phyloP scores from a whole-genome alignment of 225 moss, liverwort and hornwort species.

The Pseudisothecium myosuroides region DNA sequence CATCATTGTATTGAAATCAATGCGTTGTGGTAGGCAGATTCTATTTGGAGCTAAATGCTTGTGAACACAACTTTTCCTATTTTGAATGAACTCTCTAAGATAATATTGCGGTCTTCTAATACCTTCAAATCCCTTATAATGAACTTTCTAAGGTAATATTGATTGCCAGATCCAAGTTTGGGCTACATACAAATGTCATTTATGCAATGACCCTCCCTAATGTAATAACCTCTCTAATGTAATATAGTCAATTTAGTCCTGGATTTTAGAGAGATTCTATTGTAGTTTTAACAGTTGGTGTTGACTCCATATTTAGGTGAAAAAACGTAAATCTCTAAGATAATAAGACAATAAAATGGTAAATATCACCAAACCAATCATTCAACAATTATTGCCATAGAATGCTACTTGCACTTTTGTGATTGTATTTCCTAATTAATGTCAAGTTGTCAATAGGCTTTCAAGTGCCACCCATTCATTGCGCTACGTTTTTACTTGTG shows the following conservation, averaged over 20 bases:
- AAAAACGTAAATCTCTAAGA: neutral
- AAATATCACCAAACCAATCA: neutral
- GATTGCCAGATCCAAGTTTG: rapidly evolving
- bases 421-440: neutral
- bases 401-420: neutral
- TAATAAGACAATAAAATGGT: rapidly evolving
- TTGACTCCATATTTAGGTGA: neutral
- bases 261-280: too few species aligned
- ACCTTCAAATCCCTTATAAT: too few species aligned
- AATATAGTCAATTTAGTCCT: too few species aligned
- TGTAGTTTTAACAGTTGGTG: neutral
- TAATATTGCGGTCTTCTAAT: too few species aligned
- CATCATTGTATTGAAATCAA: neutral
- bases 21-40: neutral
- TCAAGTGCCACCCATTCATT: neutral
- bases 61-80: neutral
- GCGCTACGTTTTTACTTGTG: neutral
- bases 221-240: too few species aligned
- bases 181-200: too few species aligned
- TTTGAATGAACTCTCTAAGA: too few species aligned
- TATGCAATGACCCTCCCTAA: too few species aligned
- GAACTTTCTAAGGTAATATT: too few species aligned
- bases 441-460: neutral
- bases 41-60: neutral
- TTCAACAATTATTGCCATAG: neutral